Base-by-base conservation (phyloP, 2,329 filamentous ascomycete genomes). In the Knufia petricola region DNA sequence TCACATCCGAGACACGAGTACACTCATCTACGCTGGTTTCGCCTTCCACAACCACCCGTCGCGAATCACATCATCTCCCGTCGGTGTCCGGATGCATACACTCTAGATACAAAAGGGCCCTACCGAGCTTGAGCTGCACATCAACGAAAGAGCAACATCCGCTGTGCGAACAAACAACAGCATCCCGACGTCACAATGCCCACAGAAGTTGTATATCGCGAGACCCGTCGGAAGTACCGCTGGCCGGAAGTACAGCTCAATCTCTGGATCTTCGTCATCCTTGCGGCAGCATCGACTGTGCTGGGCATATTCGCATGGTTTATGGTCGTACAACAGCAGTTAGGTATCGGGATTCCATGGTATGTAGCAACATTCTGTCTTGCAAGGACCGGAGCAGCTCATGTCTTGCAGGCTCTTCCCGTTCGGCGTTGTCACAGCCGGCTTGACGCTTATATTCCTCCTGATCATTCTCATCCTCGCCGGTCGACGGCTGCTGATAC, bases 171-270 rank as follows among this genome's bases (percentile, higher is more conserved):
- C 19, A 21, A 17, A 34, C 21, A 39, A 19, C 37, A 44, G 46
- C 43, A 21, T 34, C 44, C 6, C 26, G 12, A 28, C 6, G 26
- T 28, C 51, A 55, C 32, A 30, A 68, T 66, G 62, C 57, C 62
- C 21, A 59, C 57, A 34, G 57, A 59, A 36, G 54, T 63, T 32
- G 54, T 61, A 36, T 58, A 64, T 50, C 61, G 60, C 40, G 61
- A 64, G 51, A 52, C 54, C 3, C 63, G 63, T 24, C 65, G 67
- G 17, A 65, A 73, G 58, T 82, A 81, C 67, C 75, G 73, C 66
- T 83, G 79, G 79, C 79, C 79, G 2, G 78, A 82, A 62, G 68
- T 76, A 42, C 78, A 81, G 58, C 70, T 83, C 55, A 81, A 82
- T 59, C 64, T 80, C 58, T 83, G 79, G 79, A 75, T 78, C 46